phyloP scores from a whole-genome alignment of 257 asterid genomes.

The Solanum rostratum region DNA sequence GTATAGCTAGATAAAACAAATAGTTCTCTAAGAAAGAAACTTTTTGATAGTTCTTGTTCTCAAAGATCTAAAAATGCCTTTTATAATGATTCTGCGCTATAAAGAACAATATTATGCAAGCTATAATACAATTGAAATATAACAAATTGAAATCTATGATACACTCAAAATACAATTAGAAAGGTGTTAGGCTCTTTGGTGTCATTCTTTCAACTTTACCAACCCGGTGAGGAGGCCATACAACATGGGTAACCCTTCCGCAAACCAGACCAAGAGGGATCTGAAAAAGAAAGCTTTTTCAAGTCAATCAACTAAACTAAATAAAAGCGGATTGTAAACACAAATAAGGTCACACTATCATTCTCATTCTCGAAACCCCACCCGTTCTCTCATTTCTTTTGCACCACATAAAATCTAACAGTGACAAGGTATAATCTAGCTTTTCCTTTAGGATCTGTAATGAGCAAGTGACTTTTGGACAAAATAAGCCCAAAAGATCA shows the following conservation, averaged over 20 bases:
- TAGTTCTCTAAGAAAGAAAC: no score
- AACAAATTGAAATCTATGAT: neutral
- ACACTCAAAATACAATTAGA: conserved; percentile 7
- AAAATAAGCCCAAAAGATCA: neutral
- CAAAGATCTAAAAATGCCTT: no score
- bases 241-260: conserved; percentile 66
- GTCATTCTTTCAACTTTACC: conserved; percentile 39
- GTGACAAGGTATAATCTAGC: neutral
- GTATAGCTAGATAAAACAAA: neutral
- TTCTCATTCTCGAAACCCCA: neutral
- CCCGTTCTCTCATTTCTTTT: neutral
- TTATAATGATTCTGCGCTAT: neutral
- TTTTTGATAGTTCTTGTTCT: no score
- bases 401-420: neutral
- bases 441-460: neutral
- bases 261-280: conserved; percentile 82
- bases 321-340: neutral
- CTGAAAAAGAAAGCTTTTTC: conserved; percentile 21
- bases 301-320: neutral
- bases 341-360: neutral
- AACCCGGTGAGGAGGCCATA: conserved; percentile 85
- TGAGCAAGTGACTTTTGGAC: neutral
- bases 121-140: neutral
- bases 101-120: neutral
- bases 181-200: conserved; percentile 6